Percentiles rank a stretch among this genome's conserved stretches.
These are phyloP conservation scores for Elaeis guineensis DNA, from an alignment of 176 grass and related monocot species.

Conservation along the genomic window DNA sequence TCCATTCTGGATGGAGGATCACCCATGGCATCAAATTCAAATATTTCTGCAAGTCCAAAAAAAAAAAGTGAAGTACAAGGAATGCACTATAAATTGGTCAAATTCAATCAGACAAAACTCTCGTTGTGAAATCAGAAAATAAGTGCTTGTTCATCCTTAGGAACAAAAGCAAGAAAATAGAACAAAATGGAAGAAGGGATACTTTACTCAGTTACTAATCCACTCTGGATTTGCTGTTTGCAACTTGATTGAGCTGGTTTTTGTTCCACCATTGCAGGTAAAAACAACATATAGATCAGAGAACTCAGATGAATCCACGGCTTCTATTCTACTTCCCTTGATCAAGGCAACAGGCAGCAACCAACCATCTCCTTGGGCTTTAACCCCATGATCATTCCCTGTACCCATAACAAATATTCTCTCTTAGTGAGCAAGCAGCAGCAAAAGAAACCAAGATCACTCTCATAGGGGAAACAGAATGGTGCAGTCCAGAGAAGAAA, in stretches of 20 bases:
- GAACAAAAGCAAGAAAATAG: not conserved
- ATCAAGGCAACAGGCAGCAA: conserved; percentile 75
- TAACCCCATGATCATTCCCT: conserved; percentile 79
- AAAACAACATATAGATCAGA: conserved; percentile 65
- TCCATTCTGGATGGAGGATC: conserved; percentile 79
- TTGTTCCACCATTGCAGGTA: conserved; percentile 53
- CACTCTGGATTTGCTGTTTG: conserved; percentile 46
- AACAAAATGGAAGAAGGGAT: conserved; percentile 12
- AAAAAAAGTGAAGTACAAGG: too few relatives aligned
- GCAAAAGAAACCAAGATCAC: too few relatives aligned
- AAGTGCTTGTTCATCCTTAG: not conserved
- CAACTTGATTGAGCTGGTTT: conserved; percentile 66
- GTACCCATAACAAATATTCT: conserved; percentile 17
- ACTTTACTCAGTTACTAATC: conserved; percentile 34
- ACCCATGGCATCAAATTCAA: conserved; percentile 93
- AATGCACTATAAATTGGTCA: too few relatives aligned
- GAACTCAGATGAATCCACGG: conserved; percentile 33
- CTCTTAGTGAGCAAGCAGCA: not conserved
- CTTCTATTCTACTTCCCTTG: conserved; percentile 52
- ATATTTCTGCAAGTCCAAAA: conserved; percentile 59
- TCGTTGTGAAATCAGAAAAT: not conserved
- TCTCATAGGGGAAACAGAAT: too few relatives aligned
- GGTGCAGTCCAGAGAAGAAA: too few relatives aligned
- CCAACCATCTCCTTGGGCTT: conserved; percentile 92
- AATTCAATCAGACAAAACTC: too few relatives aligned